Base-by-base conservation (phyloP, 2,329 filamentous ascomycete species). In the Cryphonectria parasitica region DNA sequence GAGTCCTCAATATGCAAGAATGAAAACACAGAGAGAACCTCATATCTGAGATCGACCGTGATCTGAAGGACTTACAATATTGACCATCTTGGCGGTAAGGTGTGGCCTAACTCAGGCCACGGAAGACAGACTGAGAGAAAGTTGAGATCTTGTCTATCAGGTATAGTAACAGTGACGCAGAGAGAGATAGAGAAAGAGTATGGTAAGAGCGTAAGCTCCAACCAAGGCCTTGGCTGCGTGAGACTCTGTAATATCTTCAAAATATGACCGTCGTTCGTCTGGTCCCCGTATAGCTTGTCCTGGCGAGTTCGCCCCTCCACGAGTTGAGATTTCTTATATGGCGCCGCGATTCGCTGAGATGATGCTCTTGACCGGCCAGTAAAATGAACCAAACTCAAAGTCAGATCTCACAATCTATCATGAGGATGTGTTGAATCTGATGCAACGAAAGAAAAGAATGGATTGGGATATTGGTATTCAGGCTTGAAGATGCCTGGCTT, bases 61-160 rank as follows among this genome's bases (percentile, higher is more conserved):
- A 25, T 17, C 41, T 19, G 34, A 10, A 45, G 25, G 39, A 64
- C 61, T n/a, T 64, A 70, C 69, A 76, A 99, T 99, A 86, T 98
- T 98, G 82, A 98, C 96, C 96, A 99, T 99, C 78, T 84, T 88
- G 82, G 69, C 74, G 74, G 72, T 70, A 73, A 8, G 73, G 77
- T 70, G 67, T 68, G 63, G 67, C 71, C 66, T 52, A 36, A 69
- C 66, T 64, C n/a, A 64, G 64, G 66, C 67, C 66, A 69, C 71
- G 58, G 54, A 28, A 68, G 66, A 64, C 19, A 62, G 34, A 19
- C 28, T n/a, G 22, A 34, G 31, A 34, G 34, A 34, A 34, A 6
- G 34, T 34, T 34, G 6, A 36, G 19, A 61, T 41, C 31, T 19
- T 36, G 34, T 19, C 22, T 34, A 60, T 60, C 3, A 2, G 13